phyloP scores from a whole-genome alignment of 208 protist genomes.

The Trypanosoma scelopori region DNA sequence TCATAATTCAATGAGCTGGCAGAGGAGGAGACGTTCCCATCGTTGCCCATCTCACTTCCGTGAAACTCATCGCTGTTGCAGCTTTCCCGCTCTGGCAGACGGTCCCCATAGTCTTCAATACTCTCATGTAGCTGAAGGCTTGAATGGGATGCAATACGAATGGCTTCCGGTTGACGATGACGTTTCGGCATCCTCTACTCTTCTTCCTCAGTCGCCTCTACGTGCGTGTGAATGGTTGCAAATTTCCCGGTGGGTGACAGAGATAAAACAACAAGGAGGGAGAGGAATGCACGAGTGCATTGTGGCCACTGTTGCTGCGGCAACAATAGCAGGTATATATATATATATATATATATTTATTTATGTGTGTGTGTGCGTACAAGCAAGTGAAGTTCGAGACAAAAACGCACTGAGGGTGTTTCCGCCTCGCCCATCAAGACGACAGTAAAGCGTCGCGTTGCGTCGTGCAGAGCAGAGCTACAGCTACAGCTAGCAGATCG shows the following conservation, averaged over 20 bases:
- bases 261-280: conserved; percentile 5
- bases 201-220: neutral
- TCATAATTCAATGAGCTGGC: conserved; percentile 30
- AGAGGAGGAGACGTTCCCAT: conserved; percentile 50
- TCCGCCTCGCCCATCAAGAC: neutral
- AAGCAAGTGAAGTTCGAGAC: neutral
- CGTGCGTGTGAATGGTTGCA: neutral
- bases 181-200: conserved; percentile 62
- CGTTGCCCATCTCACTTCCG: conserved; percentile 47
- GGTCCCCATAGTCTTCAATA: conserved; percentile 38
- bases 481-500: neutral
- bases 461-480: neutral
- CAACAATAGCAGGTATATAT: neutral
- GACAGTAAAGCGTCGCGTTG: neutral
- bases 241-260: neutral
- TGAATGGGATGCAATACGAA: conserved; percentile 25
- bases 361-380: conserved; percentile 1
- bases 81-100: conserved; percentile 9
- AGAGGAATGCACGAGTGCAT: neutral
- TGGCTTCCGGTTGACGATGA: conserved; percentile 70
- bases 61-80: conserved; percentile 33
- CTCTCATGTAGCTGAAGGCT: neutral
- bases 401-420: neutral
- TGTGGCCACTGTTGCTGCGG: too few species aligned
- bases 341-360: neutral